Evolutionary conservation across 1,284 basidiomycete species (phyloP).

Genomic region (Coriolopsis trogii): DNA sequence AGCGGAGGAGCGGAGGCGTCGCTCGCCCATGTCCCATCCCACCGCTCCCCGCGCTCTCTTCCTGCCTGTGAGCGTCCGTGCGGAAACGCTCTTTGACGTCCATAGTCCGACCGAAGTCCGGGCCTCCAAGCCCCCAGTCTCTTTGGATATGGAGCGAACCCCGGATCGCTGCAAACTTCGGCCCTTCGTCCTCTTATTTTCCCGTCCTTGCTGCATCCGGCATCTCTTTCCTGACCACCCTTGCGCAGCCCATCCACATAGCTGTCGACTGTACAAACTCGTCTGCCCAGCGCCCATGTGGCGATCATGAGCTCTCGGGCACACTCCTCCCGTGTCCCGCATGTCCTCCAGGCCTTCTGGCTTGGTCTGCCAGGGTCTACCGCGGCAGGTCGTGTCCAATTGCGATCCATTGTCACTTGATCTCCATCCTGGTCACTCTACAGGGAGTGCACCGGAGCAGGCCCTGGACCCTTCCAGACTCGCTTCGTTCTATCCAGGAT

Average conservation of each 20-base stretch:
- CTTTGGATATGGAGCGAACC: conserved; percentile 13
- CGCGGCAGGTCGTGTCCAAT: neutral
- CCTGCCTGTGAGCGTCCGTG: neutral
- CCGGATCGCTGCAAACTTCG: conserved; percentile 10
- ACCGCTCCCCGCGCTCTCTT: conserved; percentile 9
- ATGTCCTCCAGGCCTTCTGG: neutral
- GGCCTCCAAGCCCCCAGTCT: conserved; percentile 9
- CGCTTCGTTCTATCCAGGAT: neutral
- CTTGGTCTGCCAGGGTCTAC: neutral
- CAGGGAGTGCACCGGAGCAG: conserved; percentile 11
- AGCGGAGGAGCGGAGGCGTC: conserved; percentile 6
- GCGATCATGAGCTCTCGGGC: neutral
- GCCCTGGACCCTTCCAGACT: conserved; percentile 10
- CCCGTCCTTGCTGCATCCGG: conserved; percentile 13
- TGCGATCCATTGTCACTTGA: neutral
- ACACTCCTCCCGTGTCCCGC: neutral
- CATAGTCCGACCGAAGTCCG: conserved; percentile 21
- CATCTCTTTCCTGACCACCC: conserved; percentile 4
- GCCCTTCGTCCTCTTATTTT: conserved; percentile 4
- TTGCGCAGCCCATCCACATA: neutral
- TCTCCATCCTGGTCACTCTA: neutral
- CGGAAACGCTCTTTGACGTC: conserved; percentile 10
- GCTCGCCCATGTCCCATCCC: conserved; percentile 8
- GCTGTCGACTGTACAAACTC: neutral
- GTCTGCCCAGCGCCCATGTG: neutral